Conservation (phyloP, 768 basidiomycete species). For the Austroboletus eburneus region DNA sequence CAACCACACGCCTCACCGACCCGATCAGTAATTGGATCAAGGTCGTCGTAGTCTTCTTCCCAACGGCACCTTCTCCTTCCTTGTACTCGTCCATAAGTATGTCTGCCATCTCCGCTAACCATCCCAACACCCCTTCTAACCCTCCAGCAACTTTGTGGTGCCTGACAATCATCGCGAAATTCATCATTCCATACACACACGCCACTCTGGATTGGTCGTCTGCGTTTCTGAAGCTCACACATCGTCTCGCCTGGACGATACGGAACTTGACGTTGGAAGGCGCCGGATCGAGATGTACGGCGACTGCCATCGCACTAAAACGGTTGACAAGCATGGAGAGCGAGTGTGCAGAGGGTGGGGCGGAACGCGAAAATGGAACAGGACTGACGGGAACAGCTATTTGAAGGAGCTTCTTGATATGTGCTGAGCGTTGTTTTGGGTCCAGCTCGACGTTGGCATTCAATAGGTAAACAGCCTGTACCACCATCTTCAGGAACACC, state of each 20-base stretch:
- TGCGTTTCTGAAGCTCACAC: slow-evolving; percentile 62
- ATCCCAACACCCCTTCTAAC: slow-evolving; percentile 51
- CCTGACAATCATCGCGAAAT: slow-evolving; percentile 59
- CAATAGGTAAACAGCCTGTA: slow-evolving; percentile 45
- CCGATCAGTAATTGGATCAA: slow-evolving; percentile 53
- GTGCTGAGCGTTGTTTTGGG: slow-evolving; percentile 36
- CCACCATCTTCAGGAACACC: slow-evolving; percentile 78
- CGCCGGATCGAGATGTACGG: slow-evolving; percentile 61
- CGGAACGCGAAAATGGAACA: slow-evolving; percentile 55
- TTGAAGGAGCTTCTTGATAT: slow-evolving; percentile 64
- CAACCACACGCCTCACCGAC: slow-evolving; percentile 50
- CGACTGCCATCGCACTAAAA: slow-evolving; percentile 66
- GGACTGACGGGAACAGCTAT: slow-evolving; percentile 68
- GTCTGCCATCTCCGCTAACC: slow-evolving; percentile 60
- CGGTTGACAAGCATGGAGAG: slow-evolving; percentile 82
- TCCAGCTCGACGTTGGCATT: slow-evolving; percentile 33
- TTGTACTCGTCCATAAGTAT: slow-evolving; percentile 55
- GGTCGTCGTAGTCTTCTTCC: slow-evolving; percentile 30
- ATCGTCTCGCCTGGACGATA: slow-evolving; percentile 60
- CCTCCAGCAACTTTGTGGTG: slow-evolving; percentile 42
- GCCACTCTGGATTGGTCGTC: slow-evolving; percentile 62
- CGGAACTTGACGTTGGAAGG: slow-evolving; percentile 45
- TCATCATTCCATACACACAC: slow-evolving; percentile 72
- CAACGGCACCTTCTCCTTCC: slow-evolving; percentile 22
- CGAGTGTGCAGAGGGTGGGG: slow-evolving; percentile 48